phyloP scores from a whole-genome alignment of 148 eudicot species.

The Dianthus caryophyllus region DNA sequence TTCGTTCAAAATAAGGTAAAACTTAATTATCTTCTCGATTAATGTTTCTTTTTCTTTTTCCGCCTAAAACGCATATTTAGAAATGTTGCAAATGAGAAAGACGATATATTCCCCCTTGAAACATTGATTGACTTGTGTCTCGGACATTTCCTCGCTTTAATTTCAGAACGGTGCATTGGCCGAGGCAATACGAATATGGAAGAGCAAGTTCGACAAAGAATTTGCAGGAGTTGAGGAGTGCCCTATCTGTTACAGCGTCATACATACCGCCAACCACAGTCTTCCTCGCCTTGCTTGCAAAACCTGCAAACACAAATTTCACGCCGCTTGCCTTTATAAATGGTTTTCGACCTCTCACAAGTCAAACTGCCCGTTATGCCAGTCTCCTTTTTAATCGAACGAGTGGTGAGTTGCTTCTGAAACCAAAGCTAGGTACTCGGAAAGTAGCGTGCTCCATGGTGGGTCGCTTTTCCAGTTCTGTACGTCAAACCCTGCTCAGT shows the following conservation, averaged over 20 bases:
- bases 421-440: too few relatives aligned
- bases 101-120: too few relatives aligned
- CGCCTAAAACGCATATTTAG: not conserved
- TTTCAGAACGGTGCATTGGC: conserved; percentile 91
- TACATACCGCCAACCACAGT: conserved; percentile 77
- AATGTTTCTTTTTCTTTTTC: not conserved
- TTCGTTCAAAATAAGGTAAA: conserved; percentile 95
- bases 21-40: not conserved
- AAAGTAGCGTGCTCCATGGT: too few relatives aligned
- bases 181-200: conserved; percentile 93
- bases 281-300: conserved; percentile 95
- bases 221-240: conserved; percentile 98
- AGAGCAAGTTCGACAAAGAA: conserved; percentile 90
- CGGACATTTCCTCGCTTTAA: conserved; percentile 7
- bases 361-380: conserved; percentile 95
- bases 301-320: conserved; percentile 97
- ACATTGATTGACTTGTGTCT: too few relatives aligned
- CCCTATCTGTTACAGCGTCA: conserved; percentile 97
- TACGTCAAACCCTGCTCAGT: too few relatives aligned
- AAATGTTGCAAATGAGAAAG: not conserved
- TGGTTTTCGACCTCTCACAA: conserved; percentile 98
- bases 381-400: conserved; percentile 70
- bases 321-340: conserved; percentile 90
- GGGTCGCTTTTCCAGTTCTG: too few relatives aligned
- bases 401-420: not conserved